Evolutionary conservation across 2,329 filamentous ascomycete genomes (phyloP).

Genomic region (Endocalyx cinctus): DNA sequence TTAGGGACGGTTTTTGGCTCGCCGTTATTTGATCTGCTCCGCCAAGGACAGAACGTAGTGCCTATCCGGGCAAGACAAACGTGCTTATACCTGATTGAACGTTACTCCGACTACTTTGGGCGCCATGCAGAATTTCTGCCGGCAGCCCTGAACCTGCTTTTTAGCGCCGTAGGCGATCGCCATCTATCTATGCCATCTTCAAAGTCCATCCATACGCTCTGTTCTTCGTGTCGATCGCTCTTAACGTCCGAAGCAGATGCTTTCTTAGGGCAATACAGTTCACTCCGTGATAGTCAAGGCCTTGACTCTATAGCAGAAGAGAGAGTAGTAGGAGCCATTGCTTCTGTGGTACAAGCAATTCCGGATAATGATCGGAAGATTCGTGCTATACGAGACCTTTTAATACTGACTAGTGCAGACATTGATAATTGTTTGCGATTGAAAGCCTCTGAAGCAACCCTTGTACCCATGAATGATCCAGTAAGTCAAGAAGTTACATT

Average conservation of each 20-base stretch:
- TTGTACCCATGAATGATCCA: slow-evolving; percentile 19
- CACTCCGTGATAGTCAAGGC: slow-evolving; percentile 53
- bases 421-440: slow-evolving; percentile 41
- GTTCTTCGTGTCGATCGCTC: slow-evolving; percentile 67
- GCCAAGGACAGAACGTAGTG: slow-evolving; percentile 45
- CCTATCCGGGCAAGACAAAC: slow-evolving; percentile 62
- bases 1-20: slow-evolving; percentile 59
- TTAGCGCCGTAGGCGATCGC: slow-evolving; percentile 61
- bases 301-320: slow-evolving; percentile 69
- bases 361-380: slow-evolving; percentile 52
- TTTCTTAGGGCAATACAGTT: slow-evolving; percentile 68
- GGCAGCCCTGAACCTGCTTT: slow-evolving; percentile 68
- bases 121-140: slow-evolving; percentile 63
- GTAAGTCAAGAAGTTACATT: slow-evolving; percentile 19
- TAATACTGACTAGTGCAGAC: slow-evolving; percentile 60
- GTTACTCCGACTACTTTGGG: slow-evolving; percentile 73
- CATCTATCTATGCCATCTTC: slow-evolving; percentile 64
- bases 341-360: slow-evolving; percentile 70
- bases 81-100: slow-evolving; percentile 64
- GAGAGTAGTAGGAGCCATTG: slow-evolving; percentile 67
- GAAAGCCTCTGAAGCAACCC: slow-evolving; percentile 19
- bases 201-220: slow-evolving; percentile 68
- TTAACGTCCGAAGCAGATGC: slow-evolving; percentile 62
- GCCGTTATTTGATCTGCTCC: slow-evolving; percentile 51
- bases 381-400: slow-evolving; percentile 50